Evolutionary conservation across 1,284 basidiomycete species (phyloP).

Genomic region (Erythrobasidium hasegawianum): DNA sequence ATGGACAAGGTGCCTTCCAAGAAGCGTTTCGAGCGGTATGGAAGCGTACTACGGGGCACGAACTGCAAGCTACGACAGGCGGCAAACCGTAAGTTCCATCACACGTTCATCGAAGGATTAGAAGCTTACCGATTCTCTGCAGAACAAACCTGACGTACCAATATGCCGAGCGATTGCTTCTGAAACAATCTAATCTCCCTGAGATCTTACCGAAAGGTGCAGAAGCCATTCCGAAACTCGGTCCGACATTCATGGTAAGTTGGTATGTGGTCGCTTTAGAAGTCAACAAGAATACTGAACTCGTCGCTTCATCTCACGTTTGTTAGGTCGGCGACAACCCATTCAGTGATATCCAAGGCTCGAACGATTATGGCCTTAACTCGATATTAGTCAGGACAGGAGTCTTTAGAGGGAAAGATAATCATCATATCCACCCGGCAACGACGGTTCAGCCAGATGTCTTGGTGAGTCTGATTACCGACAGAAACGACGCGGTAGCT

Average conservation of each 20-base stretch:
- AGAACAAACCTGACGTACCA: constrained; percentile 64
- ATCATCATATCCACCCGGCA: constrained; percentile 68
- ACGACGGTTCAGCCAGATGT: constrained; percentile 75
- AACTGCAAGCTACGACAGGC: constrained; percentile 57
- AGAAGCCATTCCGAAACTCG: constrained; percentile 46
- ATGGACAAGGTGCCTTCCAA: constrained; percentile 89
- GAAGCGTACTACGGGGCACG: constrained; percentile 67
- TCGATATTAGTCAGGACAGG: constrained; percentile 89
- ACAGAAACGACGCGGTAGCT: too few species aligned
- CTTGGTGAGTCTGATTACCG: too few species aligned
- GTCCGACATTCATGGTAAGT: constrained; percentile 65
- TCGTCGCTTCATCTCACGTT: too few species aligned
- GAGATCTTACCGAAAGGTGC: constrained; percentile 41
- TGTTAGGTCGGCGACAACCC: constrained; percentile 68
- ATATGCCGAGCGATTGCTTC: constrained; percentile 70
- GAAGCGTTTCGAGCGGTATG: constrained; percentile 76
- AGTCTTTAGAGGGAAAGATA: constrained; percentile 71
- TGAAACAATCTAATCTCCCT: constrained; percentile 56
- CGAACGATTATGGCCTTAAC: constrained; percentile 75
- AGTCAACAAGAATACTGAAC: too few species aligned
- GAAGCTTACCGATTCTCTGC: constrained; percentile 11
- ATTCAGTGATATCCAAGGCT: constrained; percentile 57
- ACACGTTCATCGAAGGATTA: constrained; percentile 41
- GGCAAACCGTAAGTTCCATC: constrained; percentile 53
- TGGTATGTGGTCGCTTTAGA: too few species aligned